Evolutionary conservation across 352 stramenopile genomes (phyloP), one percentile per base, ranked within the genome.

Genomic region (Phytophthora colocasiae): DNA sequence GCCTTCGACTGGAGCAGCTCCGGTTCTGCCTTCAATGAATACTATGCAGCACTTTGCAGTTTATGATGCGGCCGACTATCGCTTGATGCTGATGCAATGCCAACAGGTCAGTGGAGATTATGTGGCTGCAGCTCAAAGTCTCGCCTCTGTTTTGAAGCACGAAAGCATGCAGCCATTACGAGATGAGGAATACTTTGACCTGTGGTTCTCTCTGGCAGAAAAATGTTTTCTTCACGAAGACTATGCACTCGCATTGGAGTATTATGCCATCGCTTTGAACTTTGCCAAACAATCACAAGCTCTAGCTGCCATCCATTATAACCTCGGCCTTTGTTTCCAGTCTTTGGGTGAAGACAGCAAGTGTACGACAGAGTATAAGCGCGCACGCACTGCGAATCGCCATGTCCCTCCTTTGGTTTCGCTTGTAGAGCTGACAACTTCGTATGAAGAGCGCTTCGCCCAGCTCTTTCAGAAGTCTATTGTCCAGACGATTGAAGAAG

Each of bases 201-300:
- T 90, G 14, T 92, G 82, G 82, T 60, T 58, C 10, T 59, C 60
- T 3, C 60, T 92, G 5, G 82, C 84, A 0, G 71, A 88, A 49
- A 91, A 90, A 36, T 89, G 80, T 56, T 90, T 92, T 22, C 40
- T 71, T 15, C 80, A 85, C 12, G 84, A 92, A 61, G 84, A 91
- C 62, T 90, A 90, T 45, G 31, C 69, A 1, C 61, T 92, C 10
- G 82, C 84, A 4, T 51, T 83, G 27, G 82, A 91, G 26, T 90
- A 85, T 34, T 91, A 89, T 57, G 70, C 74, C 0, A 75, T 87
- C 22, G 71, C 84, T 0, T 52, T 86, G 12, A 87, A 76, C 17
- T 91, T 91, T 40, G 80, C 84, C 14, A 90, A 87, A 45, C 77
- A 91, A 48, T 90, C 84, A 32, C 68, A 79, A 36, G 68, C 85